A percentile compares a stretch with the other conserved stretches of the same genome.
Evolutionary conservation across 2,329 filamentous ascomycete species (phyloP).

Genomic region (Epicoccum sorghinum): DNA sequence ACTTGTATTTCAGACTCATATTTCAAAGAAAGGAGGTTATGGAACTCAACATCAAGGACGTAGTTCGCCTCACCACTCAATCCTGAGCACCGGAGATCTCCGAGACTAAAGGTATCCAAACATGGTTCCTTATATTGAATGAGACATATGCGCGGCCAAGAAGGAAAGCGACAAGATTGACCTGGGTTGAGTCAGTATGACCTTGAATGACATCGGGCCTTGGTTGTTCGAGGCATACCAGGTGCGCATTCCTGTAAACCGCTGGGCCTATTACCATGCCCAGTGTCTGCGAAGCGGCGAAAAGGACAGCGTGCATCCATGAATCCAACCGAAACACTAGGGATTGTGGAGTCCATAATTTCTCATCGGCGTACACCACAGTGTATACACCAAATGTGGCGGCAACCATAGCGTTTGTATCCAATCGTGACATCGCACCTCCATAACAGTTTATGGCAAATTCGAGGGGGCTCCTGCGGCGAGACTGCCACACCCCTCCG

Average conservation of each 20-base stretch:
- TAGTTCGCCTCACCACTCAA: background rate
- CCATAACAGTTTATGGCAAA: too few species aligned
- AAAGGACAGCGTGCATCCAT: slow-evolving; percentile 14
- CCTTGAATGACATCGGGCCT: background rate
- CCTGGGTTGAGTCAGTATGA: slow-evolving; percentile 10
- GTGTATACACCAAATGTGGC: slow-evolving; percentile 18
- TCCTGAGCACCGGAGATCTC: slow-evolving; percentile 6
- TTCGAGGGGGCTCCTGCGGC: too few species aligned
- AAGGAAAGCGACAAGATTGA: slow-evolving; percentile 11
- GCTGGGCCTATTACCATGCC: background rate
- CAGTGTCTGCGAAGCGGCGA: slow-evolving; percentile 5
- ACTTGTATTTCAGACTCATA: too few species aligned
- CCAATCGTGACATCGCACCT: too few species aligned
- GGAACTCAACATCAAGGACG: too few species aligned
- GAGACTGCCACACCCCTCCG: too few species aligned
- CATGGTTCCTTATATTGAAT: slow-evolving; percentile 19
- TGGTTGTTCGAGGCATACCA: background rate
- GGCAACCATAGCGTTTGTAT: slow-evolving; percentile 5
- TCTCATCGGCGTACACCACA: slow-evolving; percentile 20
- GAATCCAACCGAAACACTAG: slow-evolving; percentile 17
- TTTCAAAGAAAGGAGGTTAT: too few species aligned
- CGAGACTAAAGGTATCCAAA: slow-evolving; percentile 21
- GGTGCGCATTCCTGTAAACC: slow-evolving; percentile 1
- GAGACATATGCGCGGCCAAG: slow-evolving; percentile 21
- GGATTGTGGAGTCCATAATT: slow-evolving; percentile 16